A percentile compares a stretch with the other conserved stretches of the same genome.
These are phyloP conservation scores for Plasmodium gonderi DNA, from an alignment of 169 alveolate genomes.

Conservation along the genomic window DNA sequence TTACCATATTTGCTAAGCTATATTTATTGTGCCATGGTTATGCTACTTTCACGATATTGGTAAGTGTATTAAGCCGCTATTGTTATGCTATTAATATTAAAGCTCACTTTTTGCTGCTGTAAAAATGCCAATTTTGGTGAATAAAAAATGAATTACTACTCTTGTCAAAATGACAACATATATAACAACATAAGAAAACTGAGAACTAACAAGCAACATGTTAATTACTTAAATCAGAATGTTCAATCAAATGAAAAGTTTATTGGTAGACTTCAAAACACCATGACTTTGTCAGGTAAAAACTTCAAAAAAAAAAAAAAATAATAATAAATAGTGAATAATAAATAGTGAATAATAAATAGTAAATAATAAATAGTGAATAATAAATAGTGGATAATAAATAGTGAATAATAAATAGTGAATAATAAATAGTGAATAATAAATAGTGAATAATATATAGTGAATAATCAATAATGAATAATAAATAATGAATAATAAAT, in stretches of 20 bases:
- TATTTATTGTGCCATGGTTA: no score
- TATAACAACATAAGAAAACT: neutral
- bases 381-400: no score
- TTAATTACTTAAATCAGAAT: slow-evolving; percentile 14
- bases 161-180: slow-evolving; percentile 7
- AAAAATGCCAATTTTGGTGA: neutral
- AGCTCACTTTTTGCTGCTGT: neutral
- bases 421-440: neutral
- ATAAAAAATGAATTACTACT: slow-evolving; percentile 6
- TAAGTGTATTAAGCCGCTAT: no score
- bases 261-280: slow-evolving; percentile 33
- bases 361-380: neutral
- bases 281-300: slow-evolving; percentile 30
- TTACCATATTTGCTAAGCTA: no score
- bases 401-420: neutral
- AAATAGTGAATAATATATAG: no score
- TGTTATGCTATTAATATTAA: no score
- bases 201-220: neutral
- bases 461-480: no score
- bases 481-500: neutral
- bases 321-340: neutral
- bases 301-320: neutral
- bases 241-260: slow-evolving; percentile 30
- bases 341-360: neutral
- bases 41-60: no score